Base-by-base conservation (phyloP, 78 protist genomes). In the Acrasis kona region DNA sequence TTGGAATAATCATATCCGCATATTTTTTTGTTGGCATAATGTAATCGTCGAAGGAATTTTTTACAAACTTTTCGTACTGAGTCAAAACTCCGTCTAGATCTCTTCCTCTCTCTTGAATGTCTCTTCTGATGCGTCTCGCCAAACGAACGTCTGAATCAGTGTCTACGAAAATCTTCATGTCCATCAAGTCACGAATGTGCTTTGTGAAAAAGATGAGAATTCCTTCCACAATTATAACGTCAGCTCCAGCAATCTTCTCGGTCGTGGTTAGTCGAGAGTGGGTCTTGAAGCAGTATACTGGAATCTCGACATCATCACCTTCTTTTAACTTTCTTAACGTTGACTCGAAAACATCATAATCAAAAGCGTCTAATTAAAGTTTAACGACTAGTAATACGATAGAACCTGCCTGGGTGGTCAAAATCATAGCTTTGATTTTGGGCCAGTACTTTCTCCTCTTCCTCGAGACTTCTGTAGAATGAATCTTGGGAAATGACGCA, bases 1-100 rank as follows among this genome's bases (percentile, higher is more conserved):
- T 3, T 1, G 87, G 87, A 28, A 84, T 7, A 2, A 84, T 61
- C 0, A 84, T 1, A 39, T 84, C 87, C 0, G 87, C 87, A 30
- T 1, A 8, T 40, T 31, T 0, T 38, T 58, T 71, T 28, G 70
- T 32, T 39, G 87, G 87, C 38, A 2, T 7, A n/a, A 84, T 41
- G 28, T 34, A 80, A 4, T 0, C 1, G 28, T 80, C 81, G 64
- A 2, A 66, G 27, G 87, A 4, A 19, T 75, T 75, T 35, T 80
- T 84, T 19, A 84, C 87, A 4, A 50, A 57, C 31, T 3, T 27
- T n/a, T 71, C 82, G 72, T 84, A 80, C 42, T 78, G 70, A n/a
- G 4, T 2, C 0, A 68, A 34, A 9, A 80, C 64, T 39, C 39
- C 4, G 3, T 3, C 58, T 19, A 84, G n/a, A 5, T 42, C 1